Evolutionary conservation across 2,329 filamentous ascomycete species (phyloP).

Genomic region (Colletotrichum sp.): DNA sequence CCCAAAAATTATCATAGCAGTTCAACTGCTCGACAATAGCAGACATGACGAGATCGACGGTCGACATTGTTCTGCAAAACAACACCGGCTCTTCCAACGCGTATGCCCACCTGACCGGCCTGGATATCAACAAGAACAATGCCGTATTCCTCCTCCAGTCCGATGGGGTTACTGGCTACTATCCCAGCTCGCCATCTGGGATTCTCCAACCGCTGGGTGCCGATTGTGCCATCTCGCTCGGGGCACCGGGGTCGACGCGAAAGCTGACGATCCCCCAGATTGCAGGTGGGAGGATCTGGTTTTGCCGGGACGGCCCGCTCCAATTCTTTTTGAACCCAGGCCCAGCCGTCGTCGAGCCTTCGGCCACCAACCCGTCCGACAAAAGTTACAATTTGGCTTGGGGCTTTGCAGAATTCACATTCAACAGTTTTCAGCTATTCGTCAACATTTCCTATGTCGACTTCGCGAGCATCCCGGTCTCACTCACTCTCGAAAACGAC

Average conservation of each 20-base stretch:
- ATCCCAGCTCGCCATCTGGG: slow-evolving; percentile 61
- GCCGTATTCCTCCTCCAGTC: slow-evolving; percentile 66
- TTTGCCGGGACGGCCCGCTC: slow-evolving; percentile 64
- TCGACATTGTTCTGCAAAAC: slow-evolving; percentile 70
- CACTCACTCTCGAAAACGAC: slow-evolving; percentile 55
- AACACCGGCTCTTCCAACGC: slow-evolving; percentile 64
- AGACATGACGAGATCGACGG: slow-evolving; percentile 40
- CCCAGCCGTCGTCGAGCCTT: slow-evolving; percentile 76
- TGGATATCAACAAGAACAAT: slow-evolving; percentile 63
- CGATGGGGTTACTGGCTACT: slow-evolving; percentile 71
- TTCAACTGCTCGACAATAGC: neutral
- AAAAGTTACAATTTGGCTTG: slow-evolving; percentile 66
- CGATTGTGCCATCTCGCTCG: slow-evolving; percentile 69
- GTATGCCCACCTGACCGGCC: slow-evolving; percentile 76
- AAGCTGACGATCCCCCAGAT: slow-evolving; percentile 72
- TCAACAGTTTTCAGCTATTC: slow-evolving; percentile 65
- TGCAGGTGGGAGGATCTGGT: slow-evolving; percentile 76
- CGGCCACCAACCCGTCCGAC: slow-evolving; percentile 69
- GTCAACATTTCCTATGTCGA: slow-evolving; percentile 78
- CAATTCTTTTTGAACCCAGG: slow-evolving; percentile 75
- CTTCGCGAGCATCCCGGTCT: slow-evolving; percentile 72
- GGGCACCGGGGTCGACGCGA: slow-evolving; percentile 62
- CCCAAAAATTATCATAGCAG: neutral
- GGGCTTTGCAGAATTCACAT: slow-evolving; percentile 75
- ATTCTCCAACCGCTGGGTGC: slow-evolving; percentile 55